Conservation (phyloP, 176 grass and related monocot genomes). For the Eleusine indica region DNA sequence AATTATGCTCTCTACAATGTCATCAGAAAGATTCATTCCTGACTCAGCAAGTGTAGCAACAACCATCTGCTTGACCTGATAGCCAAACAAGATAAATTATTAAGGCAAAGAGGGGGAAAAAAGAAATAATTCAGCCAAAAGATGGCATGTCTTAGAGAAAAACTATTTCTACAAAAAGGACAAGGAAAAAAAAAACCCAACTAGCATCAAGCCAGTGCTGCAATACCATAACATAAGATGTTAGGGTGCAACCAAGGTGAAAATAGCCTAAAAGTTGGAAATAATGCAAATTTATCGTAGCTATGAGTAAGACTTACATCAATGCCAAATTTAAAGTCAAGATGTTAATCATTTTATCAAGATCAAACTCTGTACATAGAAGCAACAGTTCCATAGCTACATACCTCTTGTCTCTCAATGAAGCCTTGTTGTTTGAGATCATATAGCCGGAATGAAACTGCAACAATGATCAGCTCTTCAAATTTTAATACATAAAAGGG, state of each 20-base stretch:
- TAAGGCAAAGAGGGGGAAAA: not conserved
- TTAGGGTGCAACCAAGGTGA: not conserved
- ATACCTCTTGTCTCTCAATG: constrained; percentile 98
- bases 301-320: not conserved
- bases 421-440: constrained; percentile 97
- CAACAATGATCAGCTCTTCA: constrained; percentile 39
- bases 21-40: constrained; percentile 75
- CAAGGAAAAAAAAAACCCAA: not conserved
- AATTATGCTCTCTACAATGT: constrained; percentile 69
- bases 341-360: constrained; percentile 4
- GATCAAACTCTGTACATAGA: not conserved
- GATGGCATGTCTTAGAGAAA: not conserved
- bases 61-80: constrained; percentile 76
- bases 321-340: not conserved
- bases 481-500: not conserved
- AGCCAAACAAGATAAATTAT: constrained; percentile 27
- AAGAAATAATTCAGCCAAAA: not conserved
- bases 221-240: not conserved
- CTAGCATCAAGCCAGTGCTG: not conserved
- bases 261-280: not conserved
- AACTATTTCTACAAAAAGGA: not conserved
- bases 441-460: constrained; percentile 97
- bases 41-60: constrained; percentile 76
- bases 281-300: not conserved
- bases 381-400: constrained; percentile 12